A percentile compares a stretch with the other conserved stretches of the same genome.
phyloP scores from a whole-genome alignment of 129 eudicot genomes.

The Glebionis coronaria region DNA sequence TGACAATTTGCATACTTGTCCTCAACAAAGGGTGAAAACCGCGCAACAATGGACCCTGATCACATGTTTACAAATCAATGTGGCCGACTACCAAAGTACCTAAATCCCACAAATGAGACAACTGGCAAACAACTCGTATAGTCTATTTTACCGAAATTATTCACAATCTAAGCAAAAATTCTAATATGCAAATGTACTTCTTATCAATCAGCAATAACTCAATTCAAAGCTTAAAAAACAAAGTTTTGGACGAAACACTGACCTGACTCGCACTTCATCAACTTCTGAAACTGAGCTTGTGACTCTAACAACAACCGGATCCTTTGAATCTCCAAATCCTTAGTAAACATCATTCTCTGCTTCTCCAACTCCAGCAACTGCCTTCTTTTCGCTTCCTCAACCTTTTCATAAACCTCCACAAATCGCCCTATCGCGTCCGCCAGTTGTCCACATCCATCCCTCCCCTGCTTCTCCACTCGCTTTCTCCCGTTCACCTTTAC shows the following conservation, averaged over 20 bases:
- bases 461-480: constrained; percentile 14
- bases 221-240: too few relatives aligned
- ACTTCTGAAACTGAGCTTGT: constrained; percentile 50
- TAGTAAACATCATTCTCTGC: constrained; percentile 74
- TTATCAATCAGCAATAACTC: too few relatives aligned
- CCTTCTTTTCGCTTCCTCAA: constrained; percentile 65
- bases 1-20: not conserved
- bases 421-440: constrained; percentile 60
- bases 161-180: too few relatives aligned
- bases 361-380: constrained; percentile 81
- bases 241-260: constrained; percentile 7
- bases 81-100: too few relatives aligned
- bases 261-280: constrained; percentile 36
- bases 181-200: not conserved
- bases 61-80: too few relatives aligned
- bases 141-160: too few relatives aligned
- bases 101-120: too few relatives aligned
- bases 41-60: too few relatives aligned
- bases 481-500: constrained; percentile 8
- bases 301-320: constrained; percentile 67
- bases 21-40: not conserved
- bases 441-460: constrained; percentile 37
- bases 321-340: too few relatives aligned
- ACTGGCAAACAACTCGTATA: too few relatives aligned
- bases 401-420: constrained; percentile 56